Base-by-base conservation (phyloP, 257 asterid genomes). In the Nicotiana tomentosiformis region DNA sequence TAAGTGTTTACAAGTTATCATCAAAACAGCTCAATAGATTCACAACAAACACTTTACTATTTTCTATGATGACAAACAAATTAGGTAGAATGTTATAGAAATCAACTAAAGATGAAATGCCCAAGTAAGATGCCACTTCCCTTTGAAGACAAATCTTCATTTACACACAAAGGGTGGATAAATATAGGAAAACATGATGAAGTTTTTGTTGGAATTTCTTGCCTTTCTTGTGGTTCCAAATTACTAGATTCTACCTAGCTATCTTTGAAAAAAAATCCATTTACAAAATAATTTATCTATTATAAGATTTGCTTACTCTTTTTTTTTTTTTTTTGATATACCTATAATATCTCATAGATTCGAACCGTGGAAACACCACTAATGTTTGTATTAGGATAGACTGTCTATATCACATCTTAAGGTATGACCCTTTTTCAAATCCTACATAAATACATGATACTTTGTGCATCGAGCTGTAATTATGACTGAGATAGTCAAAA, bases 111-210 rank as follows among this genome's bases (percentile, higher is more conserved):
- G 79, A 78, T 69, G 46, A 33, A 66, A 76, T 30, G 68, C 74
- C 80, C 77, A 55, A 62, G 79, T 81, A 30, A 39, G 17, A 58
- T 80, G 56, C 66, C 82, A 77, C 64, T 65, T 84, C 58, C 78
- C 33, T 76, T 82, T 78, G 78, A 16, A 78, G 84, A 46, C 72
- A 43, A 76, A 78, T 77, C 90, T 88, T 87, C 85, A 83, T 78
- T 87, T 85, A 56, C 89, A 88, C 86, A 72, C 83, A 32, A 86
- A 78, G 85, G 35, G 69, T 83, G 49, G 67, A 79, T 51, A 51
- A 26, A 51, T 51, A 35, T 1, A 66, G 32, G 18, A 62, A 80
- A 85, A 80, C 86, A 81, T 82, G 80, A 83, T 77, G 35, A 32
- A 32, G 35, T 82, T 62, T n/a, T 14, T 43, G 43, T 74, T 74